Conservation (phyloP, 2,329 filamentous ascomycete species). For the Aureobasidium sp. region DNA sequence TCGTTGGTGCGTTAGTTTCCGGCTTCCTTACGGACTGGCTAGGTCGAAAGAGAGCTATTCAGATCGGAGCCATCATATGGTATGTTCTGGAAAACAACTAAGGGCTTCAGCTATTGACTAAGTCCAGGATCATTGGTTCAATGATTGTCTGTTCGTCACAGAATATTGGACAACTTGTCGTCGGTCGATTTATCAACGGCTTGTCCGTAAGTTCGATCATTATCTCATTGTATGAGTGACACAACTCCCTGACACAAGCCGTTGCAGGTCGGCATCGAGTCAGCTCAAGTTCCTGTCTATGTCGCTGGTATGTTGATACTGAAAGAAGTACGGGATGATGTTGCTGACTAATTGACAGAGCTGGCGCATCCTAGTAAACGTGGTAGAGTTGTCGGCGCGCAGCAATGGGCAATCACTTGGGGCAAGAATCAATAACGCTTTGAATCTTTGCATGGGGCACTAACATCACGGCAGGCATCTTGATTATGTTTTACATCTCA, state of each 20-base stretch:
- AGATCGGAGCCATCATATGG: slow-evolving; percentile 38
- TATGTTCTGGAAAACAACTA: not conserved
- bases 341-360: not conserved
- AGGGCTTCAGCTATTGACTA: slow-evolving; percentile 13
- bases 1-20: slow-evolving; percentile 55
- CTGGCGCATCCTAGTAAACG: not conserved
- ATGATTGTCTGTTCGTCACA: slow-evolving; percentile 57
- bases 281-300: slow-evolving; percentile 62
- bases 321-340: slow-evolving; percentile 54
- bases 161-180: slow-evolving; percentile 63
- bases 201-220: slow-evolving; percentile 47
- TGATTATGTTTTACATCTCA: slow-evolving; percentile 56
- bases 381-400: not conserved
- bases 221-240: too few species aligned
- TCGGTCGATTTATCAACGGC: slow-evolving; percentile 64
- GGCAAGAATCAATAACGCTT: too few species aligned
- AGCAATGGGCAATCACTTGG: not conserved
- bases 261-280: slow-evolving; percentile 52
- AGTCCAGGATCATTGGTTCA: slow-evolving; percentile 50
- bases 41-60: slow-evolving; percentile 49
- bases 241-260: not conserved
- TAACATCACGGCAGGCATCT: slow-evolving; percentile 32
- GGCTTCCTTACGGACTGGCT: slow-evolving; percentile 53
- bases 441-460: too few species aligned
- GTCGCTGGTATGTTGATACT: slow-evolving; percentile 57